Evolutionary conservation across 2,329 filamentous ascomycete species (phyloP), one percentile per base, ranked within the genome.

Genomic region (Colletotrichum orchidophilum): DNA sequence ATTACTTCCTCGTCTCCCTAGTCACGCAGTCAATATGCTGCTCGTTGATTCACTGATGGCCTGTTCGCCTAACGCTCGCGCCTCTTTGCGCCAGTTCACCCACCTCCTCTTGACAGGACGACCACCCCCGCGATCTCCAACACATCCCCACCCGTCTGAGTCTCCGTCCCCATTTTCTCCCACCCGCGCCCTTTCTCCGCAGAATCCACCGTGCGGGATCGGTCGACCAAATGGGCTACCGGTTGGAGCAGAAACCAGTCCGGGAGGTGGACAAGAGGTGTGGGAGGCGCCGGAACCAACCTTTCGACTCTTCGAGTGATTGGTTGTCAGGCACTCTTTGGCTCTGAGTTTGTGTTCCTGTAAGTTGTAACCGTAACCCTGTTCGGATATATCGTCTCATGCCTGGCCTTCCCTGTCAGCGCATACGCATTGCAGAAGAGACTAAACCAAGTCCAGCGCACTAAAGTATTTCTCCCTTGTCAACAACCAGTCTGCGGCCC

Each of bases 71-170:
- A 50, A 5, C 9, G 60, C 58, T 46, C 46, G 46, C 9, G 8
- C 21, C 18, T 62, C 55, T 33, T 63, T 49, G 35, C 53, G 63
- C 33, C 15, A 35, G 24, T 7, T 15, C 15, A 18, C 39, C 33
- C 55, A 52, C 42, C 58, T 57, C 66, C 62, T 71, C 63, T 57
- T 63, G 54, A 60, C 12, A 42, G 31, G 31, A 6, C 42, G 42
- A 62, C 33, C 55, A 60, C 55, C 68, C 63, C 63, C 64, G 64
- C 63, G 68, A 68, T 71, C 68, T 60, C 63, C 58, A 68, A 68
- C 33, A 21, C 50, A 52, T 71, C 68, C 58, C 68, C 57, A 71
- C 39, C 21, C n/a, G n/a, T n/a, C n/a, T n/a, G n/a, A n/a, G n/a
- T 64, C 24, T n/a, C 29, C 65, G 33, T 49, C 3, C 27, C 31